These are phyloP conservation scores for Carex littledalei DNA, from an alignment of 176 grass and related monocot species.

Conservation along the genomic window DNA sequence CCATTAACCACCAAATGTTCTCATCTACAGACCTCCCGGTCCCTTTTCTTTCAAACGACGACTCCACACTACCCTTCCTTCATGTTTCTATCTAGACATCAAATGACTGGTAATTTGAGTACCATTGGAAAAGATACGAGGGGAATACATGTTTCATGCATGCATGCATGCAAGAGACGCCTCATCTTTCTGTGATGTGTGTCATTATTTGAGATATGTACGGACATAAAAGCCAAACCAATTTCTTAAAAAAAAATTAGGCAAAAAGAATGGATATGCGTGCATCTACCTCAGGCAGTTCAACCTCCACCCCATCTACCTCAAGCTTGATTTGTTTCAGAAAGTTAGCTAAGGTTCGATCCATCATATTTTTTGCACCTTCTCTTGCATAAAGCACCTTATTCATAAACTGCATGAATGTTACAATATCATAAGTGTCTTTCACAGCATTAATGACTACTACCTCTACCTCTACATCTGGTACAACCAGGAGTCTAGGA, in stretches of 20 bases:
- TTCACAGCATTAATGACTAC: background rate
- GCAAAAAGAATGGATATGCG: background rate
- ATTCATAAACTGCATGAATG: slow-evolving; percentile 67
- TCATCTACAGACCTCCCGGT: background rate
- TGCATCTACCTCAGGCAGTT: slow-evolving; percentile 68
- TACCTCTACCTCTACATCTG: background rate
- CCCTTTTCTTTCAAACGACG: background rate
- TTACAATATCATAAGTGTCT: background rate
- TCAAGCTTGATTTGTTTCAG: slow-evolving; percentile 75
- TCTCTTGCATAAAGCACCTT: slow-evolving; percentile 96
- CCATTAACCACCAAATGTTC: background rate
- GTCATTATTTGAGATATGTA: background rate
- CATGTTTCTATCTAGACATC: background rate
- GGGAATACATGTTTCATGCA: background rate
- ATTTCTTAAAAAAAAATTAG: background rate
- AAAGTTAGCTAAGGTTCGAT: slow-evolving; percentile 74
- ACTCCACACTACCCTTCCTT: background rate
- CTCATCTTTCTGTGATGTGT: background rate
- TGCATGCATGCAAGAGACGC: background rate
- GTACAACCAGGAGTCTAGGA: background rate
- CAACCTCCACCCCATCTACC: slow-evolving; percentile 73
- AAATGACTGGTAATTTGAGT: background rate
- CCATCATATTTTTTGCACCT: slow-evolving; percentile 98
- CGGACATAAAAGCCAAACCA: background rate
- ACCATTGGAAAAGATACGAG: background rate